phyloP scores from a whole-genome alignment of 169 alveolate genomes.

The Plasmodium gallinaceum region DNA sequence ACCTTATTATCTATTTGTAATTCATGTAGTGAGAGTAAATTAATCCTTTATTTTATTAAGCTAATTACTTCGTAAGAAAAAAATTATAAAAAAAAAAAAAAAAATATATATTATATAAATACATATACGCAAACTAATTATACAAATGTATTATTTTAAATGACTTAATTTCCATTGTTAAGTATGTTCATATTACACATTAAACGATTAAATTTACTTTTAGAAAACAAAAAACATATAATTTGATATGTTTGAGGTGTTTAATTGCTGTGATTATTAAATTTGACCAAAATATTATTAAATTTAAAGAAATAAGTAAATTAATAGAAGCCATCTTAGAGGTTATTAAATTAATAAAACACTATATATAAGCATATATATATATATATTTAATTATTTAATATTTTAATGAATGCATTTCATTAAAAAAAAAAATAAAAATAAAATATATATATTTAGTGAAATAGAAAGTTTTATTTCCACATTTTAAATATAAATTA shows the following conservation, averaged over 20 bases:
- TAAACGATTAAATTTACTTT: neutral
- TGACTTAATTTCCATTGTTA: neutral
- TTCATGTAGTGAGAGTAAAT: constrained; percentile 72
- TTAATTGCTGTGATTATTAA: constrained; percentile 70
- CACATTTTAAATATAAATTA: neutral
- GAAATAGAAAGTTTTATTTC: neutral
- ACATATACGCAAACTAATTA: neutral
- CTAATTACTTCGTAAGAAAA: constrained; percentile 52
- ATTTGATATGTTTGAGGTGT: constrained; percentile 57
- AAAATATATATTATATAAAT: neutral
- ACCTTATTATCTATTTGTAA: constrained; percentile 60
- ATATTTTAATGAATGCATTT: neutral
- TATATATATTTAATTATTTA: neutral
- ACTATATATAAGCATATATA: neutral
- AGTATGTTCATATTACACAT: neutral
- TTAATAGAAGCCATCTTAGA: constrained; percentile 61
- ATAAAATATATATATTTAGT: neutral
- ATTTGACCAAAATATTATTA: constrained; percentile 58
- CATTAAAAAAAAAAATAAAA: neutral
- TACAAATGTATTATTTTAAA: too few relatives aligned
- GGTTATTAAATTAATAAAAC: constrained; percentile 9
- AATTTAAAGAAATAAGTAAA: constrained; percentile 62
- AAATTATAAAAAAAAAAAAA: neutral
- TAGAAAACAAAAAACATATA: constrained; percentile 73
- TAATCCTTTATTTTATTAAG: constrained; percentile 55